Evolutionary conservation across 805 yeast genomes (phyloP).

Genomic region (Monosporozyma solicola): DNA sequence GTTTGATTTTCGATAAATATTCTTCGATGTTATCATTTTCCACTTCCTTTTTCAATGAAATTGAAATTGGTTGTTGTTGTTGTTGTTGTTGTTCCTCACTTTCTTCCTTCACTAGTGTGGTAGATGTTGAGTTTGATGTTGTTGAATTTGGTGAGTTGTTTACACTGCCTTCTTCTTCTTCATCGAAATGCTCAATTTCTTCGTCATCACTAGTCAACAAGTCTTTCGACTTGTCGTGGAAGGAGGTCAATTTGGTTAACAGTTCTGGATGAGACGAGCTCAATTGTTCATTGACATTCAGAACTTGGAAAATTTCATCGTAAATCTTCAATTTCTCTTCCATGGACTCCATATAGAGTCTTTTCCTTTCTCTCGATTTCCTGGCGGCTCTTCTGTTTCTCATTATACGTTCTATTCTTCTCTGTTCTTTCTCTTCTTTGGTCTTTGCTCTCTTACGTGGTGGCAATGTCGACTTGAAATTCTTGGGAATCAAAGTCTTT

Average conservation of each 20-base stretch:
- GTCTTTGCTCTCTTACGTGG: slow-evolving; percentile 97
- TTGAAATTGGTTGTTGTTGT: neutral
- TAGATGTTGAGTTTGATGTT: neutral
- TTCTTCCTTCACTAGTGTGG: neutral
- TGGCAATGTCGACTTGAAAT: slow-evolving; percentile 52
- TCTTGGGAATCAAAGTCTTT: neutral
- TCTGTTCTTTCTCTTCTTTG: slow-evolving; percentile 92
- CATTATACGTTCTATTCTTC: slow-evolving; percentile 84
- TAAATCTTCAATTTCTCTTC: slow-evolving; percentile 40
- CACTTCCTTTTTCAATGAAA: neutral
- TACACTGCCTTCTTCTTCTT: neutral
- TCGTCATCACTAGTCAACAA: slow-evolving; percentile 2
- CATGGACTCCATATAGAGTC: slow-evolving; percentile 79
- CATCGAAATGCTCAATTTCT: neutral
- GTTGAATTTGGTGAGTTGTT: neutral
- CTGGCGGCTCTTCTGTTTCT: slow-evolving; percentile 96
- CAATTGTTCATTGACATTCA: slow-evolving; percentile 12
- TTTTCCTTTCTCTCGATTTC: slow-evolving; percentile 92
- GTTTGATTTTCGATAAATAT: neutral
- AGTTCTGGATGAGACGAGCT: neutral
- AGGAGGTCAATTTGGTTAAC: neutral
- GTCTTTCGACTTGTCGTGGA: slow-evolving; percentile 4
- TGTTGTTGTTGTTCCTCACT: neutral
- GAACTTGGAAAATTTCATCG: slow-evolving; percentile 18
- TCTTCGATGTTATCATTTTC: neutral